Percentiles rank a stretch among this genome's conserved stretches.
phyloP scores from a whole-genome alignment of 495 filamentous ascomycete species.

The Cercophora newfieldiana region DNA sequence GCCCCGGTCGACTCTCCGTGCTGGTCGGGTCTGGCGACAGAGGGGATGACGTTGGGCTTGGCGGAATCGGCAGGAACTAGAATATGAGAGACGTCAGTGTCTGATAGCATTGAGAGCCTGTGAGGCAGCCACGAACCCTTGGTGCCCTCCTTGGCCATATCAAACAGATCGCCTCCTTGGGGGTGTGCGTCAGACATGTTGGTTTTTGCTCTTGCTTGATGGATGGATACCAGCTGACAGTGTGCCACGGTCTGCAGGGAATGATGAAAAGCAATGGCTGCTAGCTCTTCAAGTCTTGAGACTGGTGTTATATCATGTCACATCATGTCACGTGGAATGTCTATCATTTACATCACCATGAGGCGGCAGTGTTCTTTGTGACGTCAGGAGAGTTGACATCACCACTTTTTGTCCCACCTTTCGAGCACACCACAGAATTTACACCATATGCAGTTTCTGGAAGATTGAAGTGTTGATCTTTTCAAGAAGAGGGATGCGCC shows the following conservation, averaged over 20 bases:
- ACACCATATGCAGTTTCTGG: no score
- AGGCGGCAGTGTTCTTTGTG: background rate
- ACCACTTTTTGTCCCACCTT: no score
- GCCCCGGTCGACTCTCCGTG: background rate
- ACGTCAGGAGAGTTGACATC: no score
- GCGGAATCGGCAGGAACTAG: constrained; percentile 24
- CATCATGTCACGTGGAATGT: background rate
- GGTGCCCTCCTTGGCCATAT: constrained; percentile 30
- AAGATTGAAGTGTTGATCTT: no score
- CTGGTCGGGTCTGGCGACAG: constrained; percentile 5
- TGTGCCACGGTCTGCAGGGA: background rate
- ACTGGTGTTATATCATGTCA: background rate
- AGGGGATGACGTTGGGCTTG: constrained; percentile 23
- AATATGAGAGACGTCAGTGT: background rate
- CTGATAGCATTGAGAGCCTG: background rate
- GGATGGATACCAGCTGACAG: background rate
- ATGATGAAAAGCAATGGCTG: background rate
- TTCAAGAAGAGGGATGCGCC: no score
- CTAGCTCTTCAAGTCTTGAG: background rate
- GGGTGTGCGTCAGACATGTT: constrained; percentile 24
- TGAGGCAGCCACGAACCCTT: constrained; percentile 9
- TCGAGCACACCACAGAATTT: no score
- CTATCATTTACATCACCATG: constrained; percentile 3
- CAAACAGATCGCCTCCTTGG: constrained; percentile 27
- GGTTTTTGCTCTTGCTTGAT: background rate